Evolutionary conservation across 129 eudicot species (phyloP), one percentile per base, ranked within the genome.

Genomic region (Saussurea involucrata): DNA sequence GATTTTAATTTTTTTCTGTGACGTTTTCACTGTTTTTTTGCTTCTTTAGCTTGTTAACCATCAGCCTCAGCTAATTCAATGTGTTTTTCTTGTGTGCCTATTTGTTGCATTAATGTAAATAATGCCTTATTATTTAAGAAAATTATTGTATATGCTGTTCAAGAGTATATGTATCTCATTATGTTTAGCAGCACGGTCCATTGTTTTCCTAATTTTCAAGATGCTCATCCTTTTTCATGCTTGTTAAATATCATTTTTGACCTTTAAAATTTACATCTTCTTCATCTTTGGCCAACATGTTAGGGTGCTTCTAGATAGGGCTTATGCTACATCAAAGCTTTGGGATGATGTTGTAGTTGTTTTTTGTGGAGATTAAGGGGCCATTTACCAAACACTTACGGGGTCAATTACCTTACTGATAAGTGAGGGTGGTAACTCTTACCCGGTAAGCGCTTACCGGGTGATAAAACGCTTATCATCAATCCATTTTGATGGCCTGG

Each of bases 341-440:
- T 95, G 98, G 98, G 91, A 89, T 86, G 88, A 89, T 82, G 94
- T 97, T 80, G 94, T 97, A 73, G 83, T 95, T 76, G 89, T 95
- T 74, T 73, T 95, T 60, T 91, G 98, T 86, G 98, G 98, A 68
- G 98, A 95, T 88, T 5, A n/a, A n/a, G n/a, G n/a, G n/a, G n/a
- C n/a, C n/a, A n/a, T n/a, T n/a, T n/a, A n/a, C n/a, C n/a, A n/a
- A n/a, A n/a, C n/a, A n/a, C n/a, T n/a, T n/a, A n/a, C n/a, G n/a
- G n/a, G n/a, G n/a, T n/a, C n/a, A n/a, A n/a, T n/a, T n/a, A n/a
- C n/a, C n/a, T n/a, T n/a, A n/a, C n/a, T n/a, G n/a, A n/a, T n/a
- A n/a, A n/a, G n/a, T n/a, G n/a, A n/a, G n/a, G n/a, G n/a, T n/a
- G n/a, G n/a, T n/a, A n/a, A n/a, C n/a, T n/a, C n/a, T n/a, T n/a